Base-by-base conservation (phyloP, 2,329 filamentous ascomycete species). In the Trichophaea hybrida region DNA sequence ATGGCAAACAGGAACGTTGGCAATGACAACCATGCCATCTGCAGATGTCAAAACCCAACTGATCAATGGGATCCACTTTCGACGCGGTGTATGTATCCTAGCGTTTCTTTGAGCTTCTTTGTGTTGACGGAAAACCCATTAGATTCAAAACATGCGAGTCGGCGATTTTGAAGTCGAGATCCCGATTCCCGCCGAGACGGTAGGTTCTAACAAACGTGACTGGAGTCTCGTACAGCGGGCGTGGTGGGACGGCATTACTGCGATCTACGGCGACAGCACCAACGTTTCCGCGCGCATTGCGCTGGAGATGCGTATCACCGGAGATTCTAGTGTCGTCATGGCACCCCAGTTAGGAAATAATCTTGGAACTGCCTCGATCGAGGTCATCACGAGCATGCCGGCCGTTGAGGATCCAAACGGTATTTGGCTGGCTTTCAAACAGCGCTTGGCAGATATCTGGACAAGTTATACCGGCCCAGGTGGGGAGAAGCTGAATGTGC, bases 241-340 rank as follows among this genome's bases (percentile, higher is more conserved):
- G 0, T 78, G 76, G 76, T 78, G 76, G 75, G 76, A 77, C 58
- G 74, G 74, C 12, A 76, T 78, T 62, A 70, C 73, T 5, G 69
- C 72, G 1, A 72, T 72, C n/a, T 77, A 77, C 62, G 65, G 69
- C 44, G 67, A 73, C 50, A 10, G 8, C 46, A 65, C 65, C 6
- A 69, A 70, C 5, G 70, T 69, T 1, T 72, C 75, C 0, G 73
- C 75, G 70, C 71, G 74, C 2, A 69, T 76, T 55, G 71, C 73
- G 3, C 70, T 77, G 7, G 74, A 76, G 58, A 69, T 76, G 69
- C 70, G 74, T 24, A 73, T 77, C 59, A 75, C 74, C 68, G 73
- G 71, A 2, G 68, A 67, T n/a, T 74, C 71, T 54, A 68, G 75
- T 13, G 61, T 76, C 13, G 68, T 74, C 35, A 71, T 77, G 72